These are phyloP conservation scores for Camelina hispida DNA, from an alignment of 345 rosid genomes.

Conservation along the genomic window DNA sequence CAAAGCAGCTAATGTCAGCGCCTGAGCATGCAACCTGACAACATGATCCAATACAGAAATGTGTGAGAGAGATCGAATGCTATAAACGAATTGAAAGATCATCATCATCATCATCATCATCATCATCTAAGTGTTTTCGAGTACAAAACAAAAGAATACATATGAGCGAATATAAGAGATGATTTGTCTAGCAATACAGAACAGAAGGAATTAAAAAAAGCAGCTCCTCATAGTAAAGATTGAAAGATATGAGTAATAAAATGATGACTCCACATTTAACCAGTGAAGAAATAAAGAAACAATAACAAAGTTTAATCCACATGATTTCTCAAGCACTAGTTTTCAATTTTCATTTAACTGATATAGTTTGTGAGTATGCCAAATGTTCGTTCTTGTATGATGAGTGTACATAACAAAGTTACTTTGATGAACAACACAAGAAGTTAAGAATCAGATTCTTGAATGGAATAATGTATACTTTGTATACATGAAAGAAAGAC, in stretches of 20 bases:
- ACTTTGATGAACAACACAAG: not conserved
- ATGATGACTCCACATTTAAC: not conserved
- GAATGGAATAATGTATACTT: not conserved
- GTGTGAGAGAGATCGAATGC: constrained; percentile 6
- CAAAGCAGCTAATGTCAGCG: constrained; percentile 82
- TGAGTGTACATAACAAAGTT: not conserved
- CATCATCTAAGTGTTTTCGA: not conserved
- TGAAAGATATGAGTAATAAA: not conserved
- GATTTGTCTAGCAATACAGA: not conserved
- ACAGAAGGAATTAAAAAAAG: not conserved
- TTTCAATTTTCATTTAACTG: not conserved
- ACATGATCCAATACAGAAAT: constrained; percentile 17
- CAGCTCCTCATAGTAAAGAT: not conserved
- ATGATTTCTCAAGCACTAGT: not conserved
- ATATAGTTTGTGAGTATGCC: not conserved
- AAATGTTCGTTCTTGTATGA: not conserved
- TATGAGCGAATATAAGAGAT: not conserved
- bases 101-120: constrained; percentile 17
- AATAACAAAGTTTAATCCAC: not conserved
- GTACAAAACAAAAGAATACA: not conserved
- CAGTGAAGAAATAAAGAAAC: not conserved
- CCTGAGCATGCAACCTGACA: constrained; percentile 91
- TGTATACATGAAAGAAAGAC: no score
- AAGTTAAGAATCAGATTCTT: constrained; percentile 9
- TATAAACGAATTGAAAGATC: not conserved